Conservation (phyloP, 805 yeast genomes). For the Saturnispora zaruensis region DNA sequence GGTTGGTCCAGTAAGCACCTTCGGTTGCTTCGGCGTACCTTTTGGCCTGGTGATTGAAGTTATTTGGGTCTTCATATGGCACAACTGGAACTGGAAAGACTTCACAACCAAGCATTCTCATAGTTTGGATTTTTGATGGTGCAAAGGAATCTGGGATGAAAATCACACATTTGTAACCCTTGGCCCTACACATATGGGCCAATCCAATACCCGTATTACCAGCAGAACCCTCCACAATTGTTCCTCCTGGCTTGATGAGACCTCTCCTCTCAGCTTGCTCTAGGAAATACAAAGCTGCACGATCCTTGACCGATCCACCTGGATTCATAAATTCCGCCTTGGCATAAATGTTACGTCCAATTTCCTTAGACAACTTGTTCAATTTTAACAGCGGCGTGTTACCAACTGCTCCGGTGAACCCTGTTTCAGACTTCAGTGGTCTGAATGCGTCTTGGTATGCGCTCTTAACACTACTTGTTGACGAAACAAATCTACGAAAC, state of each 20-base stretch:
- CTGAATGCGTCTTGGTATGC: conserved; percentile 38
- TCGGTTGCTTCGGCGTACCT: conserved; percentile 69
- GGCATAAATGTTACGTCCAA: conserved; percentile 72
- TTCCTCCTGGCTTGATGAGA: conserved; percentile 64
- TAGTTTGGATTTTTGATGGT: conserved; percentile 66
- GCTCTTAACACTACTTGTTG: conserved; percentile 8
- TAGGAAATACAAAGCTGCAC: conserved; percentile 75
- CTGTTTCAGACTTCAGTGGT: conserved; percentile 58
- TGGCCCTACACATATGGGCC: conserved; percentile 73
- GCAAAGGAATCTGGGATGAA: conserved; percentile 92
- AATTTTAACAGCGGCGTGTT: conserved; percentile 77
- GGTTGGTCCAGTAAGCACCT: conserved; percentile 94
- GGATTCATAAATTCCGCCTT: conserved; percentile 93
- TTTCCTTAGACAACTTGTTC: conserved; percentile 43
- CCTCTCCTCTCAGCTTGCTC: conserved; percentile 72
- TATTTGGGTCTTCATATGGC: conserved; percentile 71
- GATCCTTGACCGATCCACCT: conserved; percentile 86
- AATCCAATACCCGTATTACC: conserved; percentile 92
- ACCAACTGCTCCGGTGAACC: conserved; percentile 82
- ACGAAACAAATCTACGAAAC: conserved; percentile 14
- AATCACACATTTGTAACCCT: conserved; percentile 78
- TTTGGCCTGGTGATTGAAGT: conserved; percentile 81
- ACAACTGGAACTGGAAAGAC: conserved; percentile 88
- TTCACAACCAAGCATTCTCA: conserved; percentile 73
- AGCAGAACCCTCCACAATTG: conserved; percentile 92